Base-by-base conservation (phyloP, 1,284 basidiomycete species). In the Vanrija humicola region DNA sequence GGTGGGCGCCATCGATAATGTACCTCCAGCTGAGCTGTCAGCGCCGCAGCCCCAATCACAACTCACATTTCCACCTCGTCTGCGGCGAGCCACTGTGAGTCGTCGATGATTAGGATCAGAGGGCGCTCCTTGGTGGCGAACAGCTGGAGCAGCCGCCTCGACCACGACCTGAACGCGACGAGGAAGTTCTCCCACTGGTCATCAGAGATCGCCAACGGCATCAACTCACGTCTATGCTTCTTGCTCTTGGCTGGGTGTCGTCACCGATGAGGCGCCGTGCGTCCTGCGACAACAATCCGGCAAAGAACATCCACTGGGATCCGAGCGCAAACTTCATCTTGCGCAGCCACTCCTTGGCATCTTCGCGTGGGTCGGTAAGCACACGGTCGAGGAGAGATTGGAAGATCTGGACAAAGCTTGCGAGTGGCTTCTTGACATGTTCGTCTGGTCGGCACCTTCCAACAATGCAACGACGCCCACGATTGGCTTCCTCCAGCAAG, bases 341-440 rank as follows among this genome's bases (percentile, higher is more conserved):
- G 19, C 56, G 52, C 3, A 61, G 58, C 71, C 71, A 74, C 1
- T 56, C 48, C 5, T 64, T 56, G 2, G 59, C 47, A 49, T 75
- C 67, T 45, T 73, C 69, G 6, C 64, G 59, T 0, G 73, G 67
- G 44, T 73, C 68, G 2, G 70, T 68, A 49, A 75, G 60, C 15
- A 71, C 62, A 1, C 69, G 56, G 43, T 71, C 67, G 9, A 75
- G 56, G 0, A 76, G 56, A 9, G 63, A 57, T 25, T 71, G 61
- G 45, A 77, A 72, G 19, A 75, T 55, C 48, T 75, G 66, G 2
- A 67, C 62, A 50, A 75, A 73, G 3, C 68, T 69, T 1, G 64
- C 52, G 8, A 75, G 55, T 0, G 74, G 73, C 44, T 65, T 64
- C 18, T 61, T 52, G 12, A 66, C 58, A 42, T 68, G 64, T 58